Base-by-base conservation (phyloP, 1,139 yeast genomes). In the Sugiyamaella novakii region DNA sequence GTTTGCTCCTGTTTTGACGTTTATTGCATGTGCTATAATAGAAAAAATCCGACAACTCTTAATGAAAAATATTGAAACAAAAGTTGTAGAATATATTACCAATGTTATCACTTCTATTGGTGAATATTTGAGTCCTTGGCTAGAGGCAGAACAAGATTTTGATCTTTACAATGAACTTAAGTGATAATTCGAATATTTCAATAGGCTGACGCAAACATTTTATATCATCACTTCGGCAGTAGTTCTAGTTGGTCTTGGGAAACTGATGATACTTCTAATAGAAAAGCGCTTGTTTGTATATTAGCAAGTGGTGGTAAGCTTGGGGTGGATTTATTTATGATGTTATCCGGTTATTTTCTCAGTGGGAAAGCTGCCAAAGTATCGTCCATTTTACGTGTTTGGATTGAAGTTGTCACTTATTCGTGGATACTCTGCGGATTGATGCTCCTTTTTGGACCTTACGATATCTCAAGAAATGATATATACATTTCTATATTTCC, bases 291-390 rank as follows among this genome's bases (percentile, higher is more conserved):
- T 7, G 12, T 42, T 11, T n/a, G 29, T 2, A 17, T 34, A 3
- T 2, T 34, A 2, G 22, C 33, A 11, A 44, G 47, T 19, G 35
- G 28, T n/a, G 47, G 47, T 6, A 44, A 44, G 28, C n/a, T 21
- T 22, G 47, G 47, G 4, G 47, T 44, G 18, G 17, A 44, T 27
- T 15, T 44, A n/a, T 44, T 44, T 24, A 36, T 44, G 43, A 14
- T 44, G 11, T 5, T 44, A 14, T 22, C n/a, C n/a, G 47, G 47
- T 21, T 43, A 43, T 22, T 43, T 43, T 34, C 12, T 27, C 21
- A 19, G 30, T 19, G 47, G 37, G 8, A 12, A 17, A 31, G 12
- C 47, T 17, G 42, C 30, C 19, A 44, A 21, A 15, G 12, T 18
- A 30, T n/a, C 25, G 2, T 25, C 47, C 6, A 31, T 44, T 14